These are phyloP conservation scores for Gamarada debralockiae DNA, from an alignment of 495 filamentous ascomycete genomes.

Conservation along the genomic window DNA sequence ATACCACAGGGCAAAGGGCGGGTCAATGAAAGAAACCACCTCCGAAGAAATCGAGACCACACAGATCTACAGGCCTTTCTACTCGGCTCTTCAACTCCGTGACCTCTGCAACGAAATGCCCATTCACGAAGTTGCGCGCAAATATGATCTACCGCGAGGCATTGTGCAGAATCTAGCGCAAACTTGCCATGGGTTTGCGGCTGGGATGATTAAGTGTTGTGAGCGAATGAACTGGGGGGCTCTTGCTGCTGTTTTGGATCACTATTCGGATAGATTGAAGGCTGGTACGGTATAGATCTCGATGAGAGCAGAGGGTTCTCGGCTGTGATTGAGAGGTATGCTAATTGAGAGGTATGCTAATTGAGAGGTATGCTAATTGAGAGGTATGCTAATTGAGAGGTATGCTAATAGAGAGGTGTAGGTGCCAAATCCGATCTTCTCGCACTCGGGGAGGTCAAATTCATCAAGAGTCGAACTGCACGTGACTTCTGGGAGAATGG, in stretches of 20 bases:
- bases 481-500: slow-evolving; percentile 76
- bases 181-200: slow-evolving; percentile 75
- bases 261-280: slow-evolving; percentile 72
- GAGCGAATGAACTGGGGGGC: slow-evolving; percentile 37
- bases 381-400: background rate
- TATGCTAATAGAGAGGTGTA: background rate
- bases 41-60: slow-evolving; percentile 54
- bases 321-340: no score
- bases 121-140: slow-evolving; percentile 61
- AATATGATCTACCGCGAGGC: slow-evolving; percentile 68
- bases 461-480: slow-evolving; percentile 75
- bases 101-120: slow-evolving; percentile 80
- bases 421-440: slow-evolving; percentile 72
- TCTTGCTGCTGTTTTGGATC: slow-evolving; percentile 70
- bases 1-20: slow-evolving; percentile 61
- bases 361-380: background rate
- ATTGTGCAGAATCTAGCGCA: slow-evolving; percentile 69
- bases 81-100: slow-evolving; percentile 74
- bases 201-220: slow-evolving; percentile 74
- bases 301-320: no score
- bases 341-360: background rate
- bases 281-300: slow-evolving; percentile 29
- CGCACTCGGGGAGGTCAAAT: slow-evolving; percentile 69
- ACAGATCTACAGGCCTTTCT: slow-evolving; percentile 72
- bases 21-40: slow-evolving; percentile 60